Evolutionary conservation across 2,329 filamentous ascomycete species (phyloP), one percentile per base, ranked within the genome.

Genomic region (Aureobasidium vineae): DNA sequence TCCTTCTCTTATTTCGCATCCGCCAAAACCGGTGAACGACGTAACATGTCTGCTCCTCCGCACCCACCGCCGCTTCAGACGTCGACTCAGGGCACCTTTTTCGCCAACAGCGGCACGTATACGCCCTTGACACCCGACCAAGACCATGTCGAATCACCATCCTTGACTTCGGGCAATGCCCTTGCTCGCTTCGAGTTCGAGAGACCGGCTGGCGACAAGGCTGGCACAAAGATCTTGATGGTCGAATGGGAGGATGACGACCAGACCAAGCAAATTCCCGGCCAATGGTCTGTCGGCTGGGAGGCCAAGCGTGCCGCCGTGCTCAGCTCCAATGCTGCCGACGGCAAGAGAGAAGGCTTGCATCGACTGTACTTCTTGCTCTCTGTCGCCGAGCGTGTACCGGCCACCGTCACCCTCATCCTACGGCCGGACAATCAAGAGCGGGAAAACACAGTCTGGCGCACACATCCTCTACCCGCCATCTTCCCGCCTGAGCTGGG

Each of bases 171-270:
- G 73, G 82, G 73, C 54, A 85, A 84, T 66, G 88, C 88, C n/a
- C 82, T 92, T 53, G 89, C 91, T 53, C 88, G 92, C 67, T 97
- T 96, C 78, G 92, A 97, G 76, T 96, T 96, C 75, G 90, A 93
- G 77, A 82, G 86, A 0, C 89, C 88, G 75, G 89, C 87, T 59
- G 91, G 91, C 72, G 89, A 92, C 70, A 91, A 91, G 90, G 69
- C 95, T 94, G 92, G 92, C 47, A 96, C 91, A 69, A 97, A 96
- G 80, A 88, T 97, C 69, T 81, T 97, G 72, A 95, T 97, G 91
- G 88, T 96, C 45, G 92, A 97, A 77, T 97, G 92, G 92, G 87
- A 91, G 75, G 86, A 88, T 63, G 84, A 85, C 70, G 79, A 83
- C 67, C 76, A 79, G 49, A 82, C 79, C 2, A 77, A 80, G 61